phyloP scores from a whole-genome alignment of 345 rosid species.

The Hevea brasiliensis region DNA sequence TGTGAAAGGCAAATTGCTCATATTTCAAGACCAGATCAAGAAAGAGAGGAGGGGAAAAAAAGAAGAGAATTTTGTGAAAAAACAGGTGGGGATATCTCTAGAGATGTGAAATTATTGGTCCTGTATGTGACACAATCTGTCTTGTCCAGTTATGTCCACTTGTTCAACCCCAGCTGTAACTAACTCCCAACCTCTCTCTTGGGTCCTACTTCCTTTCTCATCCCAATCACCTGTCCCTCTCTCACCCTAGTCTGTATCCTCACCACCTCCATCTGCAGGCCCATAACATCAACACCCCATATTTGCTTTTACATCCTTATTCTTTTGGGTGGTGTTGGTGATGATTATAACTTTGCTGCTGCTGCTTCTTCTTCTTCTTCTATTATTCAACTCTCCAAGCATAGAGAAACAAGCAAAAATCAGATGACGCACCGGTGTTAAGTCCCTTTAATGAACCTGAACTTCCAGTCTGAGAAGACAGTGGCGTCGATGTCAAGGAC shows the following conservation, averaged over 20 bases:
- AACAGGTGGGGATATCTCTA: slow-evolving; percentile 23
- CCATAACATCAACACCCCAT: slow-evolving; percentile 26
- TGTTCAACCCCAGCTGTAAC: slow-evolving; percentile 47
- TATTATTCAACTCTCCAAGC: slow-evolving; percentile 60
- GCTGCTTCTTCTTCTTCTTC: neutral
- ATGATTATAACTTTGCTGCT: neutral
- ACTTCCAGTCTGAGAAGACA: slow-evolving; percentile 39
- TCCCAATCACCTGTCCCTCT: slow-evolving; percentile 27
- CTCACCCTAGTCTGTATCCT: slow-evolving; percentile 20
- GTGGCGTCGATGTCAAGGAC: slow-evolving; percentile 28
- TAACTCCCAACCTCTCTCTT: slow-evolving; percentile 27
- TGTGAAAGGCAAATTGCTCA: slow-evolving; percentile 27
- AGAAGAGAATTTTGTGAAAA: slow-evolving; percentile 7
- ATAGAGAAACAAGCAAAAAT: slow-evolving; percentile 61
- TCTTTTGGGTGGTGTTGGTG: slow-evolving; percentile 9
- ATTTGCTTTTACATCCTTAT: slow-evolving; percentile 21
- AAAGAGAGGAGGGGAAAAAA: neutral
- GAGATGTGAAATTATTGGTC: slow-evolving; percentile 36
- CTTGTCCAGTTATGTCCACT: slow-evolving; percentile 54
- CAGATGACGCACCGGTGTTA: slow-evolving; percentile 34
- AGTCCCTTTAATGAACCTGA: slow-evolving; percentile 40
- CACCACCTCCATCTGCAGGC: slow-evolving; percentile 23
- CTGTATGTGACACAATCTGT: slow-evolving; percentile 45
- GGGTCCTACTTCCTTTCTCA: slow-evolving; percentile 31
- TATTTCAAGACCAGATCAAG: slow-evolving; percentile 47